Percentiles rank a stretch among this genome's conserved stretches.
These are phyloP conservation scores for Otatea glauca DNA, from an alignment of 176 grass and related monocot genomes.

Conservation along the genomic window DNA sequence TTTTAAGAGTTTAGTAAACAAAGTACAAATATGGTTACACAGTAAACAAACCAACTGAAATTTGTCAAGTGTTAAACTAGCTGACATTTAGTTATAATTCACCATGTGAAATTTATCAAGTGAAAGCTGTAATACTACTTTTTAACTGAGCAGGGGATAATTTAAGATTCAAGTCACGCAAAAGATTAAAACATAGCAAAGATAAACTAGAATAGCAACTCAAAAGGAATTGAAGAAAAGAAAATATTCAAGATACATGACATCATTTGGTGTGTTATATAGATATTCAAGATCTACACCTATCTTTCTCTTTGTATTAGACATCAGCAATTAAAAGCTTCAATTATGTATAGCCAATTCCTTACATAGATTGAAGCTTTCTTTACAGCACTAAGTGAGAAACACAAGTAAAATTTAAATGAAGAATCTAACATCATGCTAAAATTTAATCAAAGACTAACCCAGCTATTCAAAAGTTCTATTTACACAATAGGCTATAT, in stretches of 20 bases:
- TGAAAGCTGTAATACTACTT: not conserved
- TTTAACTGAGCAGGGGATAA: not conserved
- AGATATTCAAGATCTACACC: constrained; percentile 4
- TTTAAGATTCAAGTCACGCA: constrained; percentile 9
- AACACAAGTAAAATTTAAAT: constrained; percentile 4
- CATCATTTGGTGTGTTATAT: not conserved
- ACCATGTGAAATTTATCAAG: too few species aligned
- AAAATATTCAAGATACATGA: not conserved
- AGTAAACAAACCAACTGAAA: too few species aligned
- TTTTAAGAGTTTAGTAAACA: too few species aligned
- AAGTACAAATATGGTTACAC: too few species aligned
- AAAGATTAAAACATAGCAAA: not conserved
- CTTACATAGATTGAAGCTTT: constrained; percentile 23
- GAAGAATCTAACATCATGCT: constrained; percentile 25
- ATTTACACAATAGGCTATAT: not conserved
- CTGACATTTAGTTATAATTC: too few species aligned
- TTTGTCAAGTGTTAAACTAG: too few species aligned
- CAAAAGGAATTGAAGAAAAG: constrained; percentile 31
- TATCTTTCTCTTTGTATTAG: not conserved
- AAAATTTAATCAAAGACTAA: constrained; percentile 12
- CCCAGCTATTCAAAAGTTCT: constrained; percentile 11
- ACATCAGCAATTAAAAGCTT: constrained; percentile 28
- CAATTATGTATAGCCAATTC: not conserved
- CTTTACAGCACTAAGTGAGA: not conserved
- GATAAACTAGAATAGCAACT: constrained; percentile 1